Evolutionary conservation across 148 eudicot genomes (phyloP).

Genomic region (Salicornia ramosissima): DNA sequence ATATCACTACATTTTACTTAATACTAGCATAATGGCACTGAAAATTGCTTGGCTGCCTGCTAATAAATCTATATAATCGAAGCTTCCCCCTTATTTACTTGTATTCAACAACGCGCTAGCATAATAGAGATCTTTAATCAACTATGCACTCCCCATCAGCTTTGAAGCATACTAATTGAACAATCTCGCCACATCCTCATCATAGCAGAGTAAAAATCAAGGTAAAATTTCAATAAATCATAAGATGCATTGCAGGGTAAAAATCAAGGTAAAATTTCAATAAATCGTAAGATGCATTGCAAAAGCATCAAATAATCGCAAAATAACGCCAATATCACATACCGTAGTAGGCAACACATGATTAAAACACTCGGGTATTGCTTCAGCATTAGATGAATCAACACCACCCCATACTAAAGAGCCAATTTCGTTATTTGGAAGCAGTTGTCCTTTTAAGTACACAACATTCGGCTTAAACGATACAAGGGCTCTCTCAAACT

Average conservation of each 20-base stretch:
- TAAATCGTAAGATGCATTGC: neutral
- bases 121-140: neutral
- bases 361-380: slow-evolving; percentile 48
- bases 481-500: slow-evolving; percentile 52
- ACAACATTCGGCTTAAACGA: slow-evolving; percentile 61
- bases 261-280: neutral
- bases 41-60: neutral
- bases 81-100: neutral
- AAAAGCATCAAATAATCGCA: neutral
- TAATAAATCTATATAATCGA: neutral
- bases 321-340: slow-evolving; percentile 23
- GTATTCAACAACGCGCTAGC: neutral
- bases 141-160: neutral
- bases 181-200: neutral
- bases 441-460: slow-evolving; percentile 68
- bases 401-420: slow-evolving; percentile 56
- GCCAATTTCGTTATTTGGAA: slow-evolving; percentile 68
- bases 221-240: neutral
- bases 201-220: neutral
- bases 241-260: neutral
- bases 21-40: neutral
- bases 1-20: neutral
- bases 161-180: neutral
- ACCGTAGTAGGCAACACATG: slow-evolving; percentile 70
- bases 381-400: slow-evolving; percentile 49